Conservation (phyloP, 2,329 filamentous ascomycete species). For the Claviceps capensis region DNA sequence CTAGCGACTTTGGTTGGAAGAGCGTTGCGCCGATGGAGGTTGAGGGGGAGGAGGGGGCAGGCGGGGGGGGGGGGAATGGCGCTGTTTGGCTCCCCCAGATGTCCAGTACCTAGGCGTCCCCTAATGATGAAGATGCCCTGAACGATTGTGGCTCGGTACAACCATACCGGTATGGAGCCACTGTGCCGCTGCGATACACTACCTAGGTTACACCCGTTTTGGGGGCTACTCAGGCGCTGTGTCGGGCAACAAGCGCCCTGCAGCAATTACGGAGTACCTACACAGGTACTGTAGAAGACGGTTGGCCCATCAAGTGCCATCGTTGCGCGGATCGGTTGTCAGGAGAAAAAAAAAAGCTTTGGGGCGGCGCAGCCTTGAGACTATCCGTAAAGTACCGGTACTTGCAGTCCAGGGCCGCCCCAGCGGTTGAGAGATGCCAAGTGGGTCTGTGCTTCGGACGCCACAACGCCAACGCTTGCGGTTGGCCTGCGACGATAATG, state of each 20-base stretch:
- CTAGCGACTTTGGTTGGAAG: background rate
- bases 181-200: no score
- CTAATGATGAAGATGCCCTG: no score
- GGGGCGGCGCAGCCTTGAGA: slow-evolving; percentile 7
- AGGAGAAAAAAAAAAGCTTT: slow-evolving; percentile 8
- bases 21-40: background rate
- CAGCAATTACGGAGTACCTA: background rate
- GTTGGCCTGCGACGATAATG: no score
- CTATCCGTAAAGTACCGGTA: slow-evolving; percentile 4
- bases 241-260: background rate
- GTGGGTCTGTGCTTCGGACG: background rate
- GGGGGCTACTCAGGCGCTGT: background rate
- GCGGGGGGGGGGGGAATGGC: background rate
- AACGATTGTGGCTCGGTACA: no score
- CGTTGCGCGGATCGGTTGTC: background rate
- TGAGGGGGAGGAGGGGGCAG: background rate
- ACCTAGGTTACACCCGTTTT: no score
- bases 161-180: no score
- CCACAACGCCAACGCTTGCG: background rate
- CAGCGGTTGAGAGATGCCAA: slow-evolving; percentile 7
- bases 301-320: background rate
- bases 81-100: no score
- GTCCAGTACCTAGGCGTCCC: no score
- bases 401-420: slow-evolving; percentile 1
- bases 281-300: no score